Evolutionary conservation across 108 stramenopile species (phyloP).

Genomic region (Poteriospumella lacustris): DNA sequence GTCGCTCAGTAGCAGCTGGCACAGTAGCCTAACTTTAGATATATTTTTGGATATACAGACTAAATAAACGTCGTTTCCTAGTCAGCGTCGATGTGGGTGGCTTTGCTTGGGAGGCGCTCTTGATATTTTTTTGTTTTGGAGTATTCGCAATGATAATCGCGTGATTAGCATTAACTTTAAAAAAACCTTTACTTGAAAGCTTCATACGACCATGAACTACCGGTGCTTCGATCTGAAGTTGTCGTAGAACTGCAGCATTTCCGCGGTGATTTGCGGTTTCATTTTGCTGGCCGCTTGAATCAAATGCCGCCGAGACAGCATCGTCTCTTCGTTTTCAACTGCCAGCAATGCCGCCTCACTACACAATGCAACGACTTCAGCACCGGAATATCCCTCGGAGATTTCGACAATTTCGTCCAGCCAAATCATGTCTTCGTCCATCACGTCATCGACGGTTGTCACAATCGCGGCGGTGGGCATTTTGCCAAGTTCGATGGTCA

Average conservation of each 20-base stretch:
- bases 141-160: too few relatives aligned
- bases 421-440: constrained; percentile 11
- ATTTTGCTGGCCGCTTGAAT: constrained; percentile 35
- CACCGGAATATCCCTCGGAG: constrained; percentile 52
- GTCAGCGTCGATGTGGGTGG: too few relatives aligned
- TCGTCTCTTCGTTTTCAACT: constrained; percentile 36
- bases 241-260: constrained; percentile 42
- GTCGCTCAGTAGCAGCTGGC: too few relatives aligned
- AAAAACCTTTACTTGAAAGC: too few relatives aligned
- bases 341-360: constrained; percentile 52
- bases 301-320: constrained; percentile 34
- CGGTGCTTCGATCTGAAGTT: background rate
- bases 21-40: too few relatives aligned
- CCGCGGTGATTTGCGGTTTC: constrained; percentile 45
- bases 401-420: background rate
- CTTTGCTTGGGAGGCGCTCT: too few relatives aligned
- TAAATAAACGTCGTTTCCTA: too few relatives aligned
- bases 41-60: too few relatives aligned
- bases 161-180: too few relatives aligned
- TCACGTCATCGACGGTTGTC: constrained; percentile 31
- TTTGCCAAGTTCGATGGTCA: constrained; percentile 36
- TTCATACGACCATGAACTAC: background rate
- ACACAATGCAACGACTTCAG: constrained; percentile 50
- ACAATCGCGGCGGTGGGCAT: constrained; percentile 36
- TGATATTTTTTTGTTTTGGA: too few relatives aligned